phyloP scores from a whole-genome alignment of 2,329 filamentous ascomycete genomes.

The Alternaria gansuensis region DNA sequence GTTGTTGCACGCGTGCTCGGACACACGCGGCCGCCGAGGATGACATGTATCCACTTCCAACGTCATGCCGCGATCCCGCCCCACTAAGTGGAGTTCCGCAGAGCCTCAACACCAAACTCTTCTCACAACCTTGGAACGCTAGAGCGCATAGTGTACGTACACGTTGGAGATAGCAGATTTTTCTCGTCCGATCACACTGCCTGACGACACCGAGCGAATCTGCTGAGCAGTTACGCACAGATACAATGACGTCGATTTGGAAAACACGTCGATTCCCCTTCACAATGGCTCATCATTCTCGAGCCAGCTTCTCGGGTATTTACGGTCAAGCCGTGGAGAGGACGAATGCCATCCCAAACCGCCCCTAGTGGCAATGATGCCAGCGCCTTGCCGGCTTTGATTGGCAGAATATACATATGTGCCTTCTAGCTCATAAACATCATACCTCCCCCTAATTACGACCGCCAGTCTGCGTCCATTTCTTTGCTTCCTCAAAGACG shows the following conservation, averaged over 20 bases:
- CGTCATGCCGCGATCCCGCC: conserved; percentile 20
- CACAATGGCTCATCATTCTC: conserved; percentile 4
- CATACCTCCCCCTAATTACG: conserved; percentile 5
- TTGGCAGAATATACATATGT: conserved; percentile 5
- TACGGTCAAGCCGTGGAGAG: conserved; percentile 17
- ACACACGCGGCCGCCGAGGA: conserved; percentile 11
- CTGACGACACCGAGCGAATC: conserved; percentile 5
- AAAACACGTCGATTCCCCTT: conserved; percentile 6
- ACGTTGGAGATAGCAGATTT: conserved; percentile 21
- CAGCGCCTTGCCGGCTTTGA: conserved; percentile 12
- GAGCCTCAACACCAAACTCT: conserved; percentile 32
- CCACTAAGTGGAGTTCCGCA: conserved; percentile 32
- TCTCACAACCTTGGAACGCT: conserved; percentile 17
- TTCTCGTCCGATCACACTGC: conserved; percentile 8
- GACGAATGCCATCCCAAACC: conserved; percentile 10
- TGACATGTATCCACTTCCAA: conserved; percentile 12
- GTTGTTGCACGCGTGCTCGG: conserved; percentile 14
- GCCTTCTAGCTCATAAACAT: conserved; percentile 6
- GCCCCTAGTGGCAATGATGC: conserved; percentile 16
- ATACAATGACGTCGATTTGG: conserved; percentile 11
- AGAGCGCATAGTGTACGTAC: conserved; percentile 19
- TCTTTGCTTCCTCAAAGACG: conserved; percentile 9
- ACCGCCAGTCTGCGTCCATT: neutral
- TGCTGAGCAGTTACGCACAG: conserved; percentile 3
- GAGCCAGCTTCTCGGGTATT: conserved; percentile 17